phyloP scores from a whole-genome alignment of 2,329 filamentous ascomycete species.

The Knoxdaviesia capensis region DNA sequence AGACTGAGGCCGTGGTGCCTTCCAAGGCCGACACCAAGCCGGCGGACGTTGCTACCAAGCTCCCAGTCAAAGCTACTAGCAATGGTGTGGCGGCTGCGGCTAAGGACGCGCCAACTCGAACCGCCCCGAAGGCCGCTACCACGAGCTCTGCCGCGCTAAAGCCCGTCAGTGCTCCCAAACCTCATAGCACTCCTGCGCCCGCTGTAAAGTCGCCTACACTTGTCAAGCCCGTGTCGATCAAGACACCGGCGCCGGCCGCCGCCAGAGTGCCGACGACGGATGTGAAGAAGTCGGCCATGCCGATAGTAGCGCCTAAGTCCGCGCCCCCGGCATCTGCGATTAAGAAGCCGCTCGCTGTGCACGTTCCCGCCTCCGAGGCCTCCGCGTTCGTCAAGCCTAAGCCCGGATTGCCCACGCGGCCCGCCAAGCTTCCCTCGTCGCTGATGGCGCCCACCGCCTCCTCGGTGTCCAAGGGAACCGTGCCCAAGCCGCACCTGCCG shows the following conservation, averaged over 20 bases:
- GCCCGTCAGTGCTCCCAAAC: no score
- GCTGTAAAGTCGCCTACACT: not conserved
- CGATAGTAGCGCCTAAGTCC: not conserved
- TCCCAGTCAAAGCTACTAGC: no score
- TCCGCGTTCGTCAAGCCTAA: constrained; percentile 34
- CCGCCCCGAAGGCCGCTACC: not conserved
- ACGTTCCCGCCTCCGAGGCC: constrained; percentile 14
- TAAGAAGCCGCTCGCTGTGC: constrained; percentile 20
- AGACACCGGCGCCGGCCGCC: not conserved
- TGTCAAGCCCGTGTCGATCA: not conserved
- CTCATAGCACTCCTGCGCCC: not conserved
- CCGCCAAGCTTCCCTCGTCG: constrained; percentile 43
- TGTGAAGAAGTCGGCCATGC: not conserved
- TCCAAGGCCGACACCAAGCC: no score
- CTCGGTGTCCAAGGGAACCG: constrained; percentile 36
- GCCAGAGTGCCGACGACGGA: not conserved
- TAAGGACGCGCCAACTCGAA: no score
- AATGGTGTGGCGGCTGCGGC: no score
- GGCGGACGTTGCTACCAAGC: no score
- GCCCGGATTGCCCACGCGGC: constrained; percentile 48
- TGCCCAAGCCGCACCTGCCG: not conserved
- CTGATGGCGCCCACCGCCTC: constrained; percentile 51
- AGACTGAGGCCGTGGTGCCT: no score
- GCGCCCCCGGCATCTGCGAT: constrained; percentile 11
- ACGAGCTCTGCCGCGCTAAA: not conserved